These are phyloP conservation scores for Hansenula sp. DNA, from an alignment of 1,139 yeast genomes.

Conservation along the genomic window DNA sequence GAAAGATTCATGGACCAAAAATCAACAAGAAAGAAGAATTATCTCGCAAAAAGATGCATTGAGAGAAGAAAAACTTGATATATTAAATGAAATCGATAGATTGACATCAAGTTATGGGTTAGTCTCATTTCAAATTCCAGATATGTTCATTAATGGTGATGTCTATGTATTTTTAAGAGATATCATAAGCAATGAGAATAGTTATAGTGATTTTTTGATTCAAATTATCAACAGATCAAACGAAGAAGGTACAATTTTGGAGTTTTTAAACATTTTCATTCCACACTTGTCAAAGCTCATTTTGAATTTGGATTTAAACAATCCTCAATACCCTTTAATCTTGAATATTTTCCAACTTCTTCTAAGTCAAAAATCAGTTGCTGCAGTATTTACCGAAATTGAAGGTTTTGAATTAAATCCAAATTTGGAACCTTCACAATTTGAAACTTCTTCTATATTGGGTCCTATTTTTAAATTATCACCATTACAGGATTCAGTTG, in stretches of 20 bases:
- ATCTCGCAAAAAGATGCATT: conserved; percentile 38
- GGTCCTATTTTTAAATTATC: conserved; percentile 79
- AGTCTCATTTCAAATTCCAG: conserved; percentile 66
- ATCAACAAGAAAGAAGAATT: conserved; percentile 35
- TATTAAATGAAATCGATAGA: conserved; percentile 47
- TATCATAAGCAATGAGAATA: conserved; percentile 31
- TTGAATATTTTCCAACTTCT: conserved; percentile 55
- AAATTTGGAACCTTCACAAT: conserved; percentile 36
- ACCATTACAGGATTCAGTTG: conserved; percentile 54
- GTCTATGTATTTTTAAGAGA: conserved; percentile 23
- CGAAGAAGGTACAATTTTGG: conserved; percentile 63
- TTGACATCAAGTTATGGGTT: conserved; percentile 64
- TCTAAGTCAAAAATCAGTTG: conserved; percentile 57
- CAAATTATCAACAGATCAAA: conserved; percentile 55
- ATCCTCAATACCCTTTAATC: conserved; percentile 32
- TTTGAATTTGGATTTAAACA: conserved; percentile 33
- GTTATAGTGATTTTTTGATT: conserved; percentile 48
- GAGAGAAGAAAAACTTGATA: conserved; percentile 32
- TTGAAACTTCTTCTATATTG: conserved; percentile 59
- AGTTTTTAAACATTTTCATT: conserved; percentile 52
- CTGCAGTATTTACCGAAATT: conserved; percentile 53
- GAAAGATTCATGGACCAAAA: conserved; percentile 37
- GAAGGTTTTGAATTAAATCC: conserved; percentile 42
- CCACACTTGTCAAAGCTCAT: conserved; percentile 36
- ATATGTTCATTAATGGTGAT: conserved; percentile 41